Evolutionary conservation across 805 yeast species (phyloP).

Genomic region (Yamadazyma nakazawae): DNA sequence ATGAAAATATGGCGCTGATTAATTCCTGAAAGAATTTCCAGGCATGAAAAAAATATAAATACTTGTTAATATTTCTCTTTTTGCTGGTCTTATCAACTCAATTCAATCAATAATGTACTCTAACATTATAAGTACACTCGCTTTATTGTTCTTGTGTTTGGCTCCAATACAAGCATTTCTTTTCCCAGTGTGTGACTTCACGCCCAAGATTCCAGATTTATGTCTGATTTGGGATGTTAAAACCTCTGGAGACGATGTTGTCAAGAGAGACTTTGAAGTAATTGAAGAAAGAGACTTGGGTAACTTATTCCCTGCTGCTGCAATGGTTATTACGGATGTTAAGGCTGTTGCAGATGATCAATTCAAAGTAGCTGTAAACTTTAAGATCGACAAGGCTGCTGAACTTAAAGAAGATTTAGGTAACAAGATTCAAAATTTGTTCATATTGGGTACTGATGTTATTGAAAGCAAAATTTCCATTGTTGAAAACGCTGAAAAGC

Average conservation of each 20-base stretch:
- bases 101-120: neutral
- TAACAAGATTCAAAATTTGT: conserved; percentile 17
- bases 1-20: too few relatives aligned
- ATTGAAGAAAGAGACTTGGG: conserved; percentile 7
- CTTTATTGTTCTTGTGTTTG: conserved; percentile 1
- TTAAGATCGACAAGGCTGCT: conserved; percentile 20
- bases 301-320: conserved; percentile 19
- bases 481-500: conserved; percentile 8
- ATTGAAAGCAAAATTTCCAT: conserved; percentile 11
- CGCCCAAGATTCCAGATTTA: neutral
- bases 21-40: neutral
- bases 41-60: neutral
- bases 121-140: conserved; percentile 6
- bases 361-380: conserved; percentile 22
- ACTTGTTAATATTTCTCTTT: neutral
- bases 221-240: conserved; percentile 1
- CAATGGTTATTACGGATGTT: conserved; percentile 23
- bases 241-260: neutral
- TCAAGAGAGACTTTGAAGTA: neutral
- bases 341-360: conserved; percentile 17
- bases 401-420: conserved; percentile 13
- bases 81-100: neutral
- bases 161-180: conserved; percentile 7
- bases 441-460: conserved; percentile 21
- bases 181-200: conserved; percentile 5